Base-by-base conservation (phyloP, 2,329 filamentous ascomycete species). In the Microdochium nivale region DNA sequence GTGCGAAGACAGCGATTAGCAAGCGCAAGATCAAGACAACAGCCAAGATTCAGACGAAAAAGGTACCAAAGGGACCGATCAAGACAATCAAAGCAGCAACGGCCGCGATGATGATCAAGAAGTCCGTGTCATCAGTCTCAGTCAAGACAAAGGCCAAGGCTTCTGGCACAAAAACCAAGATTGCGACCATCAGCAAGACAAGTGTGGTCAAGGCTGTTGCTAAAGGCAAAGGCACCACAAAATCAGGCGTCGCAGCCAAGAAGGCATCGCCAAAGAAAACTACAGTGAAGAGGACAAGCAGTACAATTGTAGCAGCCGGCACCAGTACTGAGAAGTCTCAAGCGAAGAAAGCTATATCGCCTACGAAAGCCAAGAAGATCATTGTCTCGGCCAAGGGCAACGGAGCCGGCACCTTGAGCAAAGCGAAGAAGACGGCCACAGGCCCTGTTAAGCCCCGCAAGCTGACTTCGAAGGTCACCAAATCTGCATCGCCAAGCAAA, bases 21-120 rank as follows among this genome's bases (percentile, higher is more conserved):
- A 79, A 75, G 62, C 68, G 69, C 25, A 81, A 79, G 66, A 72
- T 76, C 30, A 68, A 69, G 56, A 59, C 63, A 11, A 56, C 70
- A 37, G 55, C 52, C 8, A 52, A 58, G 48, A 30, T 35, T n/a
- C 49, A 49, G 9, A 60, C 55, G 59, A 72, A 70, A 55, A 60
- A 58, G 1, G 62, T 62, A 21, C 65, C 66, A 4, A 73, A 70
- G 48, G 24, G 13, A 14, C 46, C 46, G 19, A 47, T 30, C 46
- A 47, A 25, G 24, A 47, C 24, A 19, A 25, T 47, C 25, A 47
- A 47, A 24, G 46, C 25, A 3, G 40, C 40, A 11, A 59, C 59
- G 16, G 64, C 67, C 3, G 58, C 65, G 2, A 62, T 61, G 19
- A 62, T 62, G 37, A 60, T 74, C 52, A 74, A 72, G 64, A 67